Base-by-base conservation (phyloP, 192 early-diverging fungal genomes). In the Coemansia sp. region DNA sequence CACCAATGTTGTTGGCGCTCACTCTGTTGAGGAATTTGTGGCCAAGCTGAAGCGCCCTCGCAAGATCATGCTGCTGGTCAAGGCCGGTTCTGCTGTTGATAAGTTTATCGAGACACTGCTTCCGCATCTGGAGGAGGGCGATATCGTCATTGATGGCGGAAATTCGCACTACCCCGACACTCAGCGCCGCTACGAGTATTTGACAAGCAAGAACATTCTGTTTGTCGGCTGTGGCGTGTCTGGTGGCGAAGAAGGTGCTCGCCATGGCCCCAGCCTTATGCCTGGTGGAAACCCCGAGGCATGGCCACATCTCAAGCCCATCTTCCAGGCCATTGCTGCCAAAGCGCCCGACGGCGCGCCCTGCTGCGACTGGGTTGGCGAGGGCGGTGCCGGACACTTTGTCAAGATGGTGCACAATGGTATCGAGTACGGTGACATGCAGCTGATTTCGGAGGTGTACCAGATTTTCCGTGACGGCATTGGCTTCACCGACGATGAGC, bases 341-440 rank as follows among this genome's bases (percentile, higher is more conserved):
- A 91, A 90, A 81, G 91, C 93, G 39, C 72, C 72, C 65, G 79
- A 84, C 30, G 82, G 83, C 73, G 87, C 86, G 31, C 86, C 96
- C 23, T 98, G 96, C 86, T 98, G 96, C 72, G 96, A 98, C 82
- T 96, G 94, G 94, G 96, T 98, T 60, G 95, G 96, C 63, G 93
- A 94, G 65, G 87, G 87, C 46, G 96, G 96, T 20, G 89, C 96
- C 21, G 96, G 94, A 40, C 94, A 98, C 85, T 98, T 94, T 80
- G 94, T 98, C 82, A 98, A 98, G 87, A 96, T 98, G 96, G 94
- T 98, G 50, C 94, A 98, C 87, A 98, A 98, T 79, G 94, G 94
- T 70, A 98, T 98, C 61, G 96, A 98, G 81, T 98, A 98, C 73
- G 96, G 96, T 64, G 96, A 98, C 80, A 98, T 98, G 96, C 96